These are phyloP conservation scores for Pyronema omphalodes DNA, from an alignment of 495 filamentous ascomycete species.

Conservation along the genomic window DNA sequence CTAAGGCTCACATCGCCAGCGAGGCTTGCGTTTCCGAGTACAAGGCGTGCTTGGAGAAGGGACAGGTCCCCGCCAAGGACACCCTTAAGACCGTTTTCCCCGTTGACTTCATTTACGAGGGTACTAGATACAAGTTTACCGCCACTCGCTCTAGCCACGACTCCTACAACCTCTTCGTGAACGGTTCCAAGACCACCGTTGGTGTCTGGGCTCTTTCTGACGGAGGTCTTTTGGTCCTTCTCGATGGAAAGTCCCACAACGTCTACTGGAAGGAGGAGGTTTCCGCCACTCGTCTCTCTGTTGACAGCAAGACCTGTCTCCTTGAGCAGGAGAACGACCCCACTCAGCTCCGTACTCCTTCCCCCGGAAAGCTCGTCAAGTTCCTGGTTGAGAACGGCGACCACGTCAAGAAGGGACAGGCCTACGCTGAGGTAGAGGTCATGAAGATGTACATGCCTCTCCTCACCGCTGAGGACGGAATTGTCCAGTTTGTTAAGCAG, in stretches of 20 bases:
- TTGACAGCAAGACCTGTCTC: conserved; percentile 93
- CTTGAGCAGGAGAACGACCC: conserved; percentile 99
- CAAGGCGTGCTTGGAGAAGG: conserved; percentile 76
- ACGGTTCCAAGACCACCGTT: conserved; percentile 88
- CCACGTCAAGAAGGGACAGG: conserved; percentile 80
- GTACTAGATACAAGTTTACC: conserved; percentile 91
- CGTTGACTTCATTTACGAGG: conserved; percentile 97
- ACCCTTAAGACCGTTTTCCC: conserved; percentile 95
- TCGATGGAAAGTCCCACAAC: conserved; percentile 84
- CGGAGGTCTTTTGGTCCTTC: conserved; percentile 80
- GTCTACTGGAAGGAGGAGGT: conserved; percentile 99
- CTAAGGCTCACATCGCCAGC: conserved; percentile 84
- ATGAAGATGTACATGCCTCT: conserved; percentile 99
- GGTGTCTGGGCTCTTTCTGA: conserved; percentile 86
- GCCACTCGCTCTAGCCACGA: conserved; percentile 82
- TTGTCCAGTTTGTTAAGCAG: conserved; percentile 97
- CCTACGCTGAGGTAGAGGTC: conserved; percentile 95
- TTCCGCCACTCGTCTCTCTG: conserved; percentile 81
- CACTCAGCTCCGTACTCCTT: conserved; percentile 85
- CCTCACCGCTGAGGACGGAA: conserved; percentile 87
- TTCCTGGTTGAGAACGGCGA: conserved; percentile 94
- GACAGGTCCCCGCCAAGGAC: conserved; percentile 90
- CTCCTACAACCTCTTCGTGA: conserved; percentile 97
- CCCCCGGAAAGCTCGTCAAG: conserved; percentile 95
- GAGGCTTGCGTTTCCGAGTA: conserved; percentile 78